Conservation (phyloP, 2,329 filamentous ascomycete genomes). For the Ophiostoma sp. region DNA sequence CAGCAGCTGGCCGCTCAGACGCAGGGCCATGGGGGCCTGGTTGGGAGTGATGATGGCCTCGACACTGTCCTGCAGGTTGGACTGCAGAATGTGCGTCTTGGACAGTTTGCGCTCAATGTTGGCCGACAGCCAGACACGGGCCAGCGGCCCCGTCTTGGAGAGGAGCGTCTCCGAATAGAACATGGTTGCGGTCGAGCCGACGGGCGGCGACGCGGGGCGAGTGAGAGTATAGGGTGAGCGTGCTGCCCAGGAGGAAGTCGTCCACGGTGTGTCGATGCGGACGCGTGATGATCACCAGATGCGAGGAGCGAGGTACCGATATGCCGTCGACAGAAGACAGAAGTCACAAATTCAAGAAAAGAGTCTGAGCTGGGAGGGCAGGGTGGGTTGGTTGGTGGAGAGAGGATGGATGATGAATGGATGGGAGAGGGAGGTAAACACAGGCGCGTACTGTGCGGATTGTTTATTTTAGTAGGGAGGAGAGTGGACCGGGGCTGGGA, state of each 20-base stretch:
- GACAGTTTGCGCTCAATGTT: conserved; percentile 98
- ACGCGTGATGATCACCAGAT: conserved; percentile 5
- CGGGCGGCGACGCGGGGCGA: not conserved
- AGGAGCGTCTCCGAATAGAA: conserved; percentile 96
- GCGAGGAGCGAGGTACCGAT: not conserved
- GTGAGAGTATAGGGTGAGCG: not conserved
- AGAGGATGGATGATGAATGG: not conserved
- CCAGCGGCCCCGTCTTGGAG: conserved; percentile 93
- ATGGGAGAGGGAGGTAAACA: conserved; percentile 19
- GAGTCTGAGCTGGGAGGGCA: conserved; percentile 6
- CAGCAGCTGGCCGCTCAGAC: conserved; percentile 86
- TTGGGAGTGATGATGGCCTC: conserved; percentile 89
- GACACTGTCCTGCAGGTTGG: conserved; percentile 90
- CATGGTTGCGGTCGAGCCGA: conserved; percentile 49
- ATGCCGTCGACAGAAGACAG: not conserved
- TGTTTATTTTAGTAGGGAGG: conserved; percentile 18
- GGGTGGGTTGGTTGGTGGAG: conserved; percentile 17
- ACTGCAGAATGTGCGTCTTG: conserved; percentile 91
- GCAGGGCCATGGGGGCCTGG: conserved; percentile 90
- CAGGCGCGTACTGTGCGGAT: conserved; percentile 21
- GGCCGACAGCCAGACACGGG: conserved; percentile 95
- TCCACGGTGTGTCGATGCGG: not conserved
- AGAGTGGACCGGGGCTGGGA: conserved; percentile 17
- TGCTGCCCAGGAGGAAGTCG: not conserved
- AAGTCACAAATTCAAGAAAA: not conserved